Evolutionary conservation across 2,329 filamentous ascomycete species (phyloP).

Genomic region (Aureobasidium sp.): DNA sequence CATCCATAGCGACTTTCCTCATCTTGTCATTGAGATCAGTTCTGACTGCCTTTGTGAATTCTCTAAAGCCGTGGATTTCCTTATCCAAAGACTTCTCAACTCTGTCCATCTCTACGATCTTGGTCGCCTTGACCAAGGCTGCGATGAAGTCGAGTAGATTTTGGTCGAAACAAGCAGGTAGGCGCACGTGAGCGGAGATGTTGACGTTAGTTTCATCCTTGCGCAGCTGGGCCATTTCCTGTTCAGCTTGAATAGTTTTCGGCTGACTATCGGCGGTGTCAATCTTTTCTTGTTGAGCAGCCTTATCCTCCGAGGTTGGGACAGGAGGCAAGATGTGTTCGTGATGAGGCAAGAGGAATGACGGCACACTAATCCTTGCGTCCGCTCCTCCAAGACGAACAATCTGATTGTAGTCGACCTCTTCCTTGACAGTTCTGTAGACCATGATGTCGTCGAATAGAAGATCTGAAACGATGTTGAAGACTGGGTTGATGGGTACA

Average conservation of each 20-base stretch:
- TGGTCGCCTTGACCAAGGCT: conserved; percentile 48
- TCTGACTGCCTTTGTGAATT: conserved; percentile 21
- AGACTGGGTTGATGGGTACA: conserved; percentile 40
- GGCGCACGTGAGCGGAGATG: conserved; percentile 38
- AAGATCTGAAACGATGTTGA: conserved; percentile 39
- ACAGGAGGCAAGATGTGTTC: conserved; percentile 42
- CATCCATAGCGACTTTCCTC: conserved; percentile 14
- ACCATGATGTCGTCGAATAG: conserved; percentile 41
- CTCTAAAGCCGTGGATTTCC: conserved; percentile 21
- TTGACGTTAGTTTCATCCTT: conserved; percentile 42
- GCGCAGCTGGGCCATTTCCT: conserved; percentile 30
- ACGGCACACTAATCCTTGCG: conserved; percentile 39
- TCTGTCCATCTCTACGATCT: conserved; percentile 46
- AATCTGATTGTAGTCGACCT: conserved; percentile 38
- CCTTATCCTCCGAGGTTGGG: conserved; percentile 27
- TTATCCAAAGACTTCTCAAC: conserved; percentile 23
- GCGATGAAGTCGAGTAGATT: conserved; percentile 46
- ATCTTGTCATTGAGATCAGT: conserved; percentile 21
- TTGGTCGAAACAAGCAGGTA: conserved; percentile 44
- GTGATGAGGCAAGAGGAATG: conserved; percentile 45
- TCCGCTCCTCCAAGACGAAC: conserved; percentile 44
- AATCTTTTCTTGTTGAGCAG: conserved; percentile 30
- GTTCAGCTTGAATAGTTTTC: conserved; percentile 32
- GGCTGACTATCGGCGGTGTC: conserved; percentile 36
- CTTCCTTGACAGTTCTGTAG: conserved; percentile 37